Percentiles rank a stretch among this genome's conserved stretches.
These are phyloP conservation scores for Pilasporangium apinafurcum DNA, from an alignment of 352 stramenopile genomes.

Conservation along the genomic window DNA sequence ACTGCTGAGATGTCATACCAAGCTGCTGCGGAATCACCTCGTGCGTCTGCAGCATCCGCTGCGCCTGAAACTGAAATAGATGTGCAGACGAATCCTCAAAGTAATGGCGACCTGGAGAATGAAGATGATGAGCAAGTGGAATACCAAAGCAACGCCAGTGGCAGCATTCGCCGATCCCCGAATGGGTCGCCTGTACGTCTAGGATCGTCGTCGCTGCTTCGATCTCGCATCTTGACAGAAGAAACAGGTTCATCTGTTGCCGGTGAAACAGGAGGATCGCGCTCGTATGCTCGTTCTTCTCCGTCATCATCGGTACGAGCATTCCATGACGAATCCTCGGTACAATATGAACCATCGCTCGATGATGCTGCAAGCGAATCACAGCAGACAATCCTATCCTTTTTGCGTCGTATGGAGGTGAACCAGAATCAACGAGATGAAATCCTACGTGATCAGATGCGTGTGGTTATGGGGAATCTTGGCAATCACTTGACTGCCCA, in stretches of 20 bases:
- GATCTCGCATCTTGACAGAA: conserved; percentile 27
- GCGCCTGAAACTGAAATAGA: conserved; percentile 69
- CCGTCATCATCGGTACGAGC: conserved; percentile 74
- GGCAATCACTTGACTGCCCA: conserved; percentile 52
- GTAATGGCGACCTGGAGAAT: conserved; percentile 39
- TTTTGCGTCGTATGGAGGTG: conserved; percentile 67
- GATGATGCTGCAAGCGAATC: conserved; percentile 58
- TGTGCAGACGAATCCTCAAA: conserved; percentile 26
- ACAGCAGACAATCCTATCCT: conserved; percentile 46
- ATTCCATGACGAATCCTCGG: conserved; percentile 71
- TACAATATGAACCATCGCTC: conserved; percentile 62
- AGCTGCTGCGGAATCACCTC: conserved; percentile 57
- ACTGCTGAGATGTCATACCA: conserved; percentile 51
- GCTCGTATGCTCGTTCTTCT: conserved; percentile 65
- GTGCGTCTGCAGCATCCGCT: conserved; percentile 22
- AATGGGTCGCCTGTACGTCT: conserved; percentile 29
- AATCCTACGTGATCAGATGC: conserved; percentile 64
- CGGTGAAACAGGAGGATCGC: conserved; percentile 42
- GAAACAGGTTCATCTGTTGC: conserved; percentile 37
- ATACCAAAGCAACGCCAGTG: neutral
- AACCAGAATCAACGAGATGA: conserved; percentile 63
- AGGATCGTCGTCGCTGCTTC: conserved; percentile 19
- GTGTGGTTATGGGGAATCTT: conserved; percentile 47
- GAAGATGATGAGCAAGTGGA: conserved; percentile 16
- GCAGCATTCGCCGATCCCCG: conserved; percentile 14